phyloP scores from a whole-genome alignment of 2,329 filamentous ascomycete species.

The Ampelomyces quisqualis region DNA sequence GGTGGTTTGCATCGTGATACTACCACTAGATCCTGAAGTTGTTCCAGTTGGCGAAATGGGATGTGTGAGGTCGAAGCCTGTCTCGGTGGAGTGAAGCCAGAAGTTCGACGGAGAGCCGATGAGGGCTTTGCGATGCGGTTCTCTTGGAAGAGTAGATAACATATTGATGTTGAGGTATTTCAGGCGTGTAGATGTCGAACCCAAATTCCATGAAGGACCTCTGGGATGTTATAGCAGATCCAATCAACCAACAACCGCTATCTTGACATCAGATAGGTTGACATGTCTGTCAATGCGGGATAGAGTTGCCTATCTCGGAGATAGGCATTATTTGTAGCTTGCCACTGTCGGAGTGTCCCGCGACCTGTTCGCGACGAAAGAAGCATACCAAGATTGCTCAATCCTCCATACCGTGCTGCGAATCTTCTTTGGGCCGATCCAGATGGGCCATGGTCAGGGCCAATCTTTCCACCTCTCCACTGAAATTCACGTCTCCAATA shows the following conservation, averaged over 20 bases:
- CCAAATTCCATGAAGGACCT: too few species aligned
- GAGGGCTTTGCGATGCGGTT: conserved; percentile 34
- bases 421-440: conserved; percentile 23
- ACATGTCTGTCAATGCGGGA: conserved; percentile 14
- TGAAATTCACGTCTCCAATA: conserved; percentile 28
- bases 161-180: conserved; percentile 1
- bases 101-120: conserved; percentile 48
- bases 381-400: too few species aligned
- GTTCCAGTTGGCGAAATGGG: conserved; percentile 33
- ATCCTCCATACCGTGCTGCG: not conserved
- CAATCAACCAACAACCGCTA: conserved; percentile 1
- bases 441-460: conserved; percentile 33
- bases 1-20: conserved; percentile 26
- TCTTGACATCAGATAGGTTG: conserved; percentile 12
- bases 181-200: not conserved
- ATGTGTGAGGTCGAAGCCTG: conserved; percentile 52
- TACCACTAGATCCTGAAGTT: conserved; percentile 10
- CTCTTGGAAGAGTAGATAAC: conserved; percentile 4
- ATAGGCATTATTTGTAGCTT: conserved; percentile 8
- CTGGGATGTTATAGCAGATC: not conserved
- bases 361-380: too few species aligned
- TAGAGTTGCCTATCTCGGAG: conserved; percentile 16
- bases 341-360: not conserved
- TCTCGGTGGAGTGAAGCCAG: conserved; percentile 49
- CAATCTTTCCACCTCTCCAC: conserved; percentile 23